Percentiles rank a stretch among this genome's conserved stretches.
phyloP scores from a whole-genome alignment of 352 stramenopile genomes.

The Phytophthora niederhauseri region DNA sequence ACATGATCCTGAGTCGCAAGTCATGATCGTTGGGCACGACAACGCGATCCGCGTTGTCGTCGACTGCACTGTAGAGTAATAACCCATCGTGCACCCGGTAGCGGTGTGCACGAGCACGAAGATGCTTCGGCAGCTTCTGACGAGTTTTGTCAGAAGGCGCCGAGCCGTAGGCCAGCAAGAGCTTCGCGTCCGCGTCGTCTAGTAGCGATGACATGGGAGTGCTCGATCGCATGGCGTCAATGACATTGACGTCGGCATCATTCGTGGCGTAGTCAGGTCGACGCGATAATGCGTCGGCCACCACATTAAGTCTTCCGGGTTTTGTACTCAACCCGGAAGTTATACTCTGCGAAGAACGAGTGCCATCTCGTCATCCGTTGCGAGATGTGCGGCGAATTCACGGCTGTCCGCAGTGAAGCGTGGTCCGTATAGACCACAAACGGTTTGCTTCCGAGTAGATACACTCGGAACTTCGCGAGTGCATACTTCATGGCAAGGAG shows the following conservation, averaged over 20 bases:
- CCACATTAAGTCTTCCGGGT: neutral
- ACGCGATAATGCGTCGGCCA: neutral
- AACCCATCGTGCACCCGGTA: conserved; percentile 1
- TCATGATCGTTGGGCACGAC: conserved; percentile 7
- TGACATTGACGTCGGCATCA: too few relatives aligned
- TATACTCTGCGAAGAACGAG: neutral
- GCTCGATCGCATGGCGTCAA: too few relatives aligned
- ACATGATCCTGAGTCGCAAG: conserved; percentile 16
- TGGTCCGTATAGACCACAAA: too few relatives aligned
- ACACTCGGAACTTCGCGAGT: too few relatives aligned
- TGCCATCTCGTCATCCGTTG: too few relatives aligned
- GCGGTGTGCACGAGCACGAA: neutral
- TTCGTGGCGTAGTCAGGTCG: neutral
- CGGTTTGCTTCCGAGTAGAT: too few relatives aligned
- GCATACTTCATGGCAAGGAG: too few relatives aligned
- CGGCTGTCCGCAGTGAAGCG: too few relatives aligned
- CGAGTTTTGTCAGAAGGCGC: neutral
- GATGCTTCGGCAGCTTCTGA: conserved; percentile 6
- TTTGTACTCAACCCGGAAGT: neutral
- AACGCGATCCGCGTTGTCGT: conserved; percentile 13
- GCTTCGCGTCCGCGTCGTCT: too few relatives aligned
- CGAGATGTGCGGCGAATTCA: too few relatives aligned
- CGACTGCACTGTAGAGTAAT: conserved; percentile 11
- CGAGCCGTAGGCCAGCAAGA: too few relatives aligned
- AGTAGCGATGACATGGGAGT: too few relatives aligned